Evolutionary conservation across 352 stramenopile species (phyloP).

Genomic region (Phytophthora kernoviae): DNA sequence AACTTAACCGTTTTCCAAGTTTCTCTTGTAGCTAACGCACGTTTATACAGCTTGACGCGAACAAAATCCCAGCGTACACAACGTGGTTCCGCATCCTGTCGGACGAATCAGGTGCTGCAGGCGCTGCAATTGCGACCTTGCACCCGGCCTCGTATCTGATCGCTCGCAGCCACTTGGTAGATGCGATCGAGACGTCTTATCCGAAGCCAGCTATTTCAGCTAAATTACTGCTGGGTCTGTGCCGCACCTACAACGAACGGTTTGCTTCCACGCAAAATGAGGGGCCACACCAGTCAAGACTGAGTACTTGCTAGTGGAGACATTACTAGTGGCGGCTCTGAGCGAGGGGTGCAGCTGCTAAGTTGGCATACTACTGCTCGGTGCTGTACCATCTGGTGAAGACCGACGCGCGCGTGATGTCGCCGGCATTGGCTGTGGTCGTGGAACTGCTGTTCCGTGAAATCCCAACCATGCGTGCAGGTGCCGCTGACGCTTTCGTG

Average conservation of each 20-base stretch:
- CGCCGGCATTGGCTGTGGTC: constrained; percentile 77
- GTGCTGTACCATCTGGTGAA: constrained; percentile 85
- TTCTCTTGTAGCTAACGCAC: not conserved
- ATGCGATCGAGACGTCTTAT: constrained; percentile 66
- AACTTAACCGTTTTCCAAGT: too few relatives aligned
- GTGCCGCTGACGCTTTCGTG: constrained; percentile 67
- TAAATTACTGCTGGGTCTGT: constrained; percentile 69
- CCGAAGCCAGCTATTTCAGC: constrained; percentile 74
- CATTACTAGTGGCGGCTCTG: constrained; percentile 67
- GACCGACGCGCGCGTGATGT: constrained; percentile 63
- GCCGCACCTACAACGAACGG: constrained; percentile 61
- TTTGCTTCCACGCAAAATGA: constrained; percentile 46
- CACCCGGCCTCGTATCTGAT: constrained; percentile 76
- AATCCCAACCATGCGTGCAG: constrained; percentile 72
- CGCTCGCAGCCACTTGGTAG: constrained; percentile 52
- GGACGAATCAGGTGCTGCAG: constrained; percentile 71
- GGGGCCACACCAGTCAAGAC: constrained; percentile 49
- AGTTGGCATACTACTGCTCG: constrained; percentile 68
- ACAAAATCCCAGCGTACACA: constrained; percentile 74
- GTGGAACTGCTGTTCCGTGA: constrained; percentile 87
- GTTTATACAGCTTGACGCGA: constrained; percentile 44
- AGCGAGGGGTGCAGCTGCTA: constrained; percentile 46
- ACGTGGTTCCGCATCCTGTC: constrained; percentile 72
- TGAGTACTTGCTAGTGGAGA: constrained; percentile 84
- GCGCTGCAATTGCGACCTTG: constrained; percentile 66